Percentiles rank a stretch among this genome's conserved stretches.
These are phyloP conservation scores for Volvox carteri DNA, from an alignment of 163 green algal genomes.

Conservation along the genomic window DNA sequence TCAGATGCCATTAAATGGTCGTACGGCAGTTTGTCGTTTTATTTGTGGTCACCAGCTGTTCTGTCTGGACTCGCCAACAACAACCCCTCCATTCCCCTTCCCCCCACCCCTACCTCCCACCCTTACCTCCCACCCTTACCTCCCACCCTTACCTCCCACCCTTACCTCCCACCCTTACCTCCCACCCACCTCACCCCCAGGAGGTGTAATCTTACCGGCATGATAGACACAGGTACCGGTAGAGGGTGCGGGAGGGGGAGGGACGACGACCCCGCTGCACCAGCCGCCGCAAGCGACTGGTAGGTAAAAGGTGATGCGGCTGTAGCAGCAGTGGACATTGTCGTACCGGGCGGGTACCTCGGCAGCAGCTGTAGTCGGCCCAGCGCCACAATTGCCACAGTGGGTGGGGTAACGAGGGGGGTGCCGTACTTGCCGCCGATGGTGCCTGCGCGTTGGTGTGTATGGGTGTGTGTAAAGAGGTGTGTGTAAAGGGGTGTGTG, in stretches of 20 bases:
- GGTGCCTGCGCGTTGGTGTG: slow-evolving; percentile 67
- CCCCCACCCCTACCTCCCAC: too few relatives aligned
- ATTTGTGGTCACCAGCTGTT: too few relatives aligned
- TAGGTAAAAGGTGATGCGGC: background rate
- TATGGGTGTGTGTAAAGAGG: background rate
- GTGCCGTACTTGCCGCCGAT: slow-evolving; percentile 89
- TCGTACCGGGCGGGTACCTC: slow-evolving; percentile 59
- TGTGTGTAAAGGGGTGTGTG: background rate
- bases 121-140: too few relatives aligned
- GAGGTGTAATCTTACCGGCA: too few relatives aligned
- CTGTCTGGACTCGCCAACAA: too few relatives aligned
- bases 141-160: too few relatives aligned
- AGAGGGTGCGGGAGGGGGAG: background rate
- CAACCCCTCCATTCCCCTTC: too few relatives aligned
- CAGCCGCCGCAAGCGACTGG: background rate
- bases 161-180: too few relatives aligned
- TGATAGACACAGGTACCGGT: slow-evolving; percentile 24
- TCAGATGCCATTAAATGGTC: too few relatives aligned
- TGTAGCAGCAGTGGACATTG: background rate
- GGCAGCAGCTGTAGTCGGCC: slow-evolving; percentile 77
- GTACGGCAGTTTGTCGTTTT: too few relatives aligned
- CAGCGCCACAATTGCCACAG: slow-evolving; percentile 91
- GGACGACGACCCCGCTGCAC: background rate
- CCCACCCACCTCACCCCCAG: too few relatives aligned
- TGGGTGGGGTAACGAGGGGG: slow-evolving; percentile 83